Base-by-base conservation (phyloP, 257 asterid genomes). In the Forsythia suspensa region DNA sequence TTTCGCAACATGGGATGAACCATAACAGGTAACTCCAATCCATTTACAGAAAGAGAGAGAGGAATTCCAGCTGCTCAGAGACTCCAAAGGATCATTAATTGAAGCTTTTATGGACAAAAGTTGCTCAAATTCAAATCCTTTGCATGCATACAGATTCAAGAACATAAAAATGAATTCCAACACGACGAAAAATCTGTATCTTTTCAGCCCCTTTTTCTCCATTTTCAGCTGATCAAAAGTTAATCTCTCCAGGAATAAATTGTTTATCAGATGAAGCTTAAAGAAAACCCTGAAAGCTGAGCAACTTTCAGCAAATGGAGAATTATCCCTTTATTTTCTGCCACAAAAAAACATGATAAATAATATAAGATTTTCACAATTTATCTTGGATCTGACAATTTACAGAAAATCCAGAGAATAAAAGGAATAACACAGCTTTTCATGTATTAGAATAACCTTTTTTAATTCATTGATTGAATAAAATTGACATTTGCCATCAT, bases 1-100 rank as follows among this genome's bases (percentile, higher is more conserved):
- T 85, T 80, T 87, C 37, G 82, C 66, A 21, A 94, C 91, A 37
- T 81, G 92, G 24, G 88, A 86, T 2, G 90, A 90, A 57, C 82
- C 82, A 43, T 85, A 79, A 69, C 98, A 94, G 15, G 90, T 83
- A 81, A 94, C 79, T 65, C 98, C 98, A 13, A 67, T 77, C 97
- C 97, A 94, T 37, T 80, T 78, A 87, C 98, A 94, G 80, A 77
- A 41, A 11, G 89, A 43, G n/a, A 79, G 24, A n/a, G 94, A 87
- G 0, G 91, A 76, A 63, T 88, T 86, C 98, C 98, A 94, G 85
- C 10, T 84, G 70, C 82, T 78, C 18, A 92, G 91, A 16, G 85
- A 51, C 21, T 77, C 79, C 46, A 83, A 72, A 34, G 85, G 94
- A 86, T 91, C 97, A 3, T 34, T 84, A 68, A 91, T 55, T 0